These are phyloP conservation scores for Eucalyptus brandiana DNA, from an alignment of 345 rosid species.

Conservation along the genomic window DNA sequence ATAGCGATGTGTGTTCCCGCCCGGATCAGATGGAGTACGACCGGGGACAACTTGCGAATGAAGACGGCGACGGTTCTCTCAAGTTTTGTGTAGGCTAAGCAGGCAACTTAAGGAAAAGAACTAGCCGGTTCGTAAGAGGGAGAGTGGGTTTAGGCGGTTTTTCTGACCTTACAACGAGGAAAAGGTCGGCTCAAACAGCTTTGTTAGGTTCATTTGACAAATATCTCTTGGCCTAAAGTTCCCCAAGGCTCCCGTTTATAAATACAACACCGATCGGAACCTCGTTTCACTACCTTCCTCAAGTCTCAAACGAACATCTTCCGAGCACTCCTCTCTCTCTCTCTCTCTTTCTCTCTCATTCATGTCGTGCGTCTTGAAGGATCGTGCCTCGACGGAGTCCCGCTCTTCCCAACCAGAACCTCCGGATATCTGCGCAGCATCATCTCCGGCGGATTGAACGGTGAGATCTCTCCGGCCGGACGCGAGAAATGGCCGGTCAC, in stretches of 20 bases:
- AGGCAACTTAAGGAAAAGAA: too few species aligned
- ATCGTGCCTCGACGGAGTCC: neutral
- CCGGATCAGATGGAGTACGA: too few species aligned
- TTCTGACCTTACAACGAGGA: neutral
- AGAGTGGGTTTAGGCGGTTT: neutral
- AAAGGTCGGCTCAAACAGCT: neutral
- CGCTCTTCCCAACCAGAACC: neutral
- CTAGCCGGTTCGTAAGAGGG: neutral
- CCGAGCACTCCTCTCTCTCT: neutral
- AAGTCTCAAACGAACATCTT: neutral
- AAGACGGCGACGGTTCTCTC: too few species aligned
- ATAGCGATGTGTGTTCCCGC: neutral
- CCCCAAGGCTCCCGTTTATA: neutral
- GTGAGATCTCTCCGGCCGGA: neutral
- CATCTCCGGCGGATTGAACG: neutral
- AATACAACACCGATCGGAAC: neutral
- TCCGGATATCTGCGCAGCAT: neutral
- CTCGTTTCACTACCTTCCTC: neutral
- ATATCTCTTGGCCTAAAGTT: neutral
- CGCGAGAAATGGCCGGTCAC: neutral
- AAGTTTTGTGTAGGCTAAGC: neutral
- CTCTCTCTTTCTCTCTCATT: neutral
- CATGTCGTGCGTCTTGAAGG: neutral
- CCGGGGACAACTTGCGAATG: too few species aligned
- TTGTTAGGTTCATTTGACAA: neutral